Evolutionary conservation across 805 yeast species (phyloP).

Genomic region (Cyberlindnera veronae): DNA sequence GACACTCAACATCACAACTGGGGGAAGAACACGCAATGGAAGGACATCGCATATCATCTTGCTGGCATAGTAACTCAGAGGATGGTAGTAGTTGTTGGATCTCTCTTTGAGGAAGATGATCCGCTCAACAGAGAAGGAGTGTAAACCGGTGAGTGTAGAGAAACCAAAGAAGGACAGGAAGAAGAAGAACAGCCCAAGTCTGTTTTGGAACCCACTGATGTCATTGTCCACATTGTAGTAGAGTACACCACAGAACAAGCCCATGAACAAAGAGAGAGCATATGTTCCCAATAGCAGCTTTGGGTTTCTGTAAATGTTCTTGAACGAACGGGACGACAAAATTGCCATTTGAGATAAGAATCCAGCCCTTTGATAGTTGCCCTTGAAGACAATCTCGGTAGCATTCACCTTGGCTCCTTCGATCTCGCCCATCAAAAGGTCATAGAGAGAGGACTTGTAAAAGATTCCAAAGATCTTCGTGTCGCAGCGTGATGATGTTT

Average conservation of each 20-base stretch:
- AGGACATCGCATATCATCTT: conserved; percentile 87
- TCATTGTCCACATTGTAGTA: conserved; percentile 83
- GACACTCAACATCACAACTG: conserved; percentile 72
- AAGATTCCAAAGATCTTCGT: conserved; percentile 30
- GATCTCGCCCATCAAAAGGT: conserved; percentile 31
- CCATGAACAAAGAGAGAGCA: conserved; percentile 69
- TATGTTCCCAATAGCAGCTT: conserved; percentile 83
- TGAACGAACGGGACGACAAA: conserved; percentile 82
- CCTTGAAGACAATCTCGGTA: conserved; percentile 22
- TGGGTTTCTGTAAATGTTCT: conserved; percentile 90
- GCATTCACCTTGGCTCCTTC: conserved; percentile 24
- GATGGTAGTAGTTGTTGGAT: conserved; percentile 90
- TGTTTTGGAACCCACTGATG: conserved; percentile 93
- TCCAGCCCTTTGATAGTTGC: conserved; percentile 42
- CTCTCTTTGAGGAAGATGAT: conserved; percentile 89
- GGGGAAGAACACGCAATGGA: conserved; percentile 94
- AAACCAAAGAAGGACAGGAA: conserved; percentile 90
- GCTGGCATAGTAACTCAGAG: conserved; percentile 78
- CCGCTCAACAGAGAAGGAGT: conserved; percentile 84
- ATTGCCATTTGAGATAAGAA: conserved; percentile 65
- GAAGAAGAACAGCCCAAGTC: conserved; percentile 91
- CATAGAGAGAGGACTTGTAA: conserved; percentile 31
- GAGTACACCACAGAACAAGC: conserved; percentile 78
- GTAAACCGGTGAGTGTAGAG: conserved; percentile 86
- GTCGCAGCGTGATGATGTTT: not conserved